phyloP scores from a whole-genome alignment of 345 rosid genomes.

The Boechera retrofracta region DNA sequence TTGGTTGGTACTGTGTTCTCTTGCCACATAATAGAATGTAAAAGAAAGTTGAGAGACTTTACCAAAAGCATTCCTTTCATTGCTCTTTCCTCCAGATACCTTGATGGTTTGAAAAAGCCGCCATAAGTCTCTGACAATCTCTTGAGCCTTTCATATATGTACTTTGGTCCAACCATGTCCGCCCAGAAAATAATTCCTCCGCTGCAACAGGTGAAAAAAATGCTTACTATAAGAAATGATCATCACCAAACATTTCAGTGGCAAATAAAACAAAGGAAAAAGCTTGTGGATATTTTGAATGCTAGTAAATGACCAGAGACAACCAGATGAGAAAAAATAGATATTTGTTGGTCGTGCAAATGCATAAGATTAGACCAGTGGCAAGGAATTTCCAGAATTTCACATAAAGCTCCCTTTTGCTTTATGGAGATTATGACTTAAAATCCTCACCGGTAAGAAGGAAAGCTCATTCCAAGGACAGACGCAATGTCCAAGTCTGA shows the following conservation, averaged over 20 bases:
- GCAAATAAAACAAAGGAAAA: not conserved
- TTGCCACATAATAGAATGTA: constrained; percentile 4
- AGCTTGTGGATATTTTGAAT: not conserved
- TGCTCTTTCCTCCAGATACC: constrained; percentile 88
- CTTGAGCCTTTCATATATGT: constrained; percentile 67
- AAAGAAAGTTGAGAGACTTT: constrained; percentile 39
- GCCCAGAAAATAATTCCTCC: constrained; percentile 97
- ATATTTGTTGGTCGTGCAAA: not conserved
- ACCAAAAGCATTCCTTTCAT: constrained; percentile 73
- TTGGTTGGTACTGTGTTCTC: constrained; percentile 25
- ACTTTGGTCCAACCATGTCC: constrained; percentile 67
- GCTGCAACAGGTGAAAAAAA: constrained; percentile 48
- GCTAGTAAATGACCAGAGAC: not conserved
- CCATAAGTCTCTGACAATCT: constrained; percentile 77
- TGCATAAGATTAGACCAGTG: constrained; percentile 9
- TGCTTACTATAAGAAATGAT: constrained; percentile 19
- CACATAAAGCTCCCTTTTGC: not conserved
- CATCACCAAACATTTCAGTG: not conserved
- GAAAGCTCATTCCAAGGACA: constrained; percentile 98
- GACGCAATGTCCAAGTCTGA: constrained; percentile 91
- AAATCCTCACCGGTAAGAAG: constrained; percentile 78
- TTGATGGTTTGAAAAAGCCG: constrained; percentile 73
- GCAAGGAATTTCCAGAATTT: not conserved
- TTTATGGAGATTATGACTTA: constrained; percentile 13
- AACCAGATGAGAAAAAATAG: not conserved